Evolutionary conservation across 352 stramenopile species (phyloP), one percentile per base, ranked within the genome.

Genomic region (Peronospora tabacina): DNA sequence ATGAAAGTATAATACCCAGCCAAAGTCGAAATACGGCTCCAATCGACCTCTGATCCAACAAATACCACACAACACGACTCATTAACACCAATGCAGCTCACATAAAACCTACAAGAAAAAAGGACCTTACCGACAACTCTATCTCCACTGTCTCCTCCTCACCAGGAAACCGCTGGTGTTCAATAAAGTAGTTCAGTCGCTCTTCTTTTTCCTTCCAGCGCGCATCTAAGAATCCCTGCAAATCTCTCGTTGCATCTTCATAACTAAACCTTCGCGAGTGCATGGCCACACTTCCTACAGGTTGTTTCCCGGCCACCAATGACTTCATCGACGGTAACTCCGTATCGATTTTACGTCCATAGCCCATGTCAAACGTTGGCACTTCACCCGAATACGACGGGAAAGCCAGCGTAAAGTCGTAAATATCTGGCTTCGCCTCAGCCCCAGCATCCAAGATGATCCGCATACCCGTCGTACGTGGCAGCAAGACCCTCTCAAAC

Each of bases 371-470:
- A 37, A 68, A 95, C 11, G 84, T 94, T 20, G 87, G 87, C 26
- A 91, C 79, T 69, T 90, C 81, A 29, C 82, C 79, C 26, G 79
- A 76, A 60, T 90, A 91, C n/a, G 65, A 75, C 24, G 82, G 79
- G 52, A 90, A 92, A 12, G 81, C 83, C 46, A 97, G 78, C 24
- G 91, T 97, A 9, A 97, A 65, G 70, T 98, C 92, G 56, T 96
- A 98, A 34, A 98, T 90, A 52, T 96, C 82, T 9, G 82, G 80
- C 50, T 88, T 86, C 6, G 78, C 86, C 37, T 93, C 79, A 2
- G 70, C 61, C 29, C 96, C 71, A 3, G 82, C 87, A 48, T 97
- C 82, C 15, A 97, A 42, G 43, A 95, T 96, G 43, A 95, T 95
- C 57, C 94, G 72, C 51, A 98, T 89, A 10, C 94, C 94, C 26